Evolutionary conservation across 805 yeast genomes (phyloP), one percentile per base, ranked within the genome.

Genomic region (Cyberlindnera xishuangbannaensis): DNA sequence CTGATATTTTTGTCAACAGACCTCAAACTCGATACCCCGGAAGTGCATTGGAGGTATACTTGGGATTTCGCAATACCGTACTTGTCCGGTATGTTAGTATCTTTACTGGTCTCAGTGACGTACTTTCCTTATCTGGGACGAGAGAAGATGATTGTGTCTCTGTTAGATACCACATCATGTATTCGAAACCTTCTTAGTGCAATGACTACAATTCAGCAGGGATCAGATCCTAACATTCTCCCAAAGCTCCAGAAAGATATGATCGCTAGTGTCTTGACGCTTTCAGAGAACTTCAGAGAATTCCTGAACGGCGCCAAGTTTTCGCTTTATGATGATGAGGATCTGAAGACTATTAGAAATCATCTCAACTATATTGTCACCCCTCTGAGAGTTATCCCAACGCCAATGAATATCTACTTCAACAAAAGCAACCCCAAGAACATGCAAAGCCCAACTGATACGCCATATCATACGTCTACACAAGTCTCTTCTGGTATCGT

Each of bases 41-140:
- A 11, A 3, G 39, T 47, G 5, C 29, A 55, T n/a, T 63, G 69
- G 68, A 42, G 43, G 17, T 32, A 52, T 34, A 50, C 48, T 31
- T 59, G 69, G 66, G 59, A 68, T 31, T 60, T 67, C 40, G 63
- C 63, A 5, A 55, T 70, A 7, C 71, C 76, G 0, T 68, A 64
- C 37, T 37, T 63, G 0, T 64, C 68, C 43, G 76, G 76, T 2
- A 35, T 67, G 3, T 21, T 62, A 12, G 31, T 67, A 1, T 59
- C 70, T 0, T 34, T 67, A 10, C 16, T 56, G 1, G 56, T 63
- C 2, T 62, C 67, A 26, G 23, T 59, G 5, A 4, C 49, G 5
- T 42, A 66, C 13, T 58, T 55, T 32, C 75, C 76, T 6, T 62
- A 61, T 22, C 40, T 59, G 22, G 71, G 73, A n/a, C 62, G 64